Evolutionary conservation across 2,329 filamentous ascomycete genomes (phyloP), one percentile per base, ranked within the genome.

Genomic region (Claviceps sp.): DNA sequence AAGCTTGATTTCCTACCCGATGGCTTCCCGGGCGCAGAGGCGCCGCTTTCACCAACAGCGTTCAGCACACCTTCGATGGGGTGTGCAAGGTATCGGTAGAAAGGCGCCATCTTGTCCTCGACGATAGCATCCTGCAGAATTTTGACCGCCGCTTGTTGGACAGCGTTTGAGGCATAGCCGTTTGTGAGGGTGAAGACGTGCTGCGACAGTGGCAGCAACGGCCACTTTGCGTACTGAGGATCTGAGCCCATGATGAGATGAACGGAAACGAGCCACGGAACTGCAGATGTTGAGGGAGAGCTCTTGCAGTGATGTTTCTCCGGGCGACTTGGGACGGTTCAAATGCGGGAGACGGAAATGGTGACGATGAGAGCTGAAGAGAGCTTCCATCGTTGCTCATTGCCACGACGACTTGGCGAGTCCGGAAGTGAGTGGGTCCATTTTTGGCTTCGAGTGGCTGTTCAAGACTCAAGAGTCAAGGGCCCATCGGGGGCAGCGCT

Each of bases 121-220:
- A 74, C 72, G 68, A 94, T 91, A 68, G 85, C 87, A 78, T 90
- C 83, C 74, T 90, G 85, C 54, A 94, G 76, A 55, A 76, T 75
- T 70, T 87, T 86, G 59, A 84, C 76, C 41, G 87, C 81, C 52
- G 78, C 70, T 69, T 90, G 81, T 70, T 90, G 87, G 54, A 77
- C 70, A 53, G 72, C 59, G 65, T 78, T 77, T 54, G 82, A 71
- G 60, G 87, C 81, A 60, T 86, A 84, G 60, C 85, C 81, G 69
- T 90, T 90, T 65, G 86, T 89, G 72, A 93, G 78, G 65, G 84
- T 84, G 74, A 93, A 93, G 70, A 93, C 87, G 67, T 89, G 82
- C 74, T 93, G 87, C 56, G 86, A 80, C 63, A 94, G 78, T 60
- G 86, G 79, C 66, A 93, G 81, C 69, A 89, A 76, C 56, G 88